Evolutionary conservation across 1,284 basidiomycete species (phyloP), one percentile per base, ranked within the genome.

Genomic region (Kwoniella shivajii): DNA sequence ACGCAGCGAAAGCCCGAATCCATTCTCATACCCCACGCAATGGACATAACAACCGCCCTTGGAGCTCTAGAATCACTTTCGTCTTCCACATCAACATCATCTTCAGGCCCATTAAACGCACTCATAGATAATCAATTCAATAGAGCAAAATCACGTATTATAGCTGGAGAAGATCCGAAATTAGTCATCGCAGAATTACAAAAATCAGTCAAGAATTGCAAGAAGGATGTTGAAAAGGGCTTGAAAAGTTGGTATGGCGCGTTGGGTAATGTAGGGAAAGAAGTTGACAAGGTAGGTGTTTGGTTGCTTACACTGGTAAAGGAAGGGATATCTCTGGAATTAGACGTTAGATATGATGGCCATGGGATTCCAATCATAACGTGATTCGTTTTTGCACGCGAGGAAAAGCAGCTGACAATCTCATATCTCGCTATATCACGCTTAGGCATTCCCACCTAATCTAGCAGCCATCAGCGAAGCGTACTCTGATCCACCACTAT

Each of bases 171-270:
- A 27, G 80, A 82, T 30, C 80, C 84, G 3, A 81, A 84, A 52
- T 82, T 82, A 6, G 82, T 84, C 34, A 80, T 88, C 22, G 76
- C 60, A 16, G 74, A 82, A 10, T 76, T 92, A 22, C 79, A 83
- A 22, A 84, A 84, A 69, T 80, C 81, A 2, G 80, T 90, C 2
- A 87, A 89, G 39, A 74, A 80, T 2, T 84, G 80, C 71, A 92
- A 89, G 84, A 91, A 87, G 75, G 89, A 91, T 55, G 81, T 92
- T 0, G 90, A 92, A 61, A 89, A 92, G 45, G 83, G 86, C 1
- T 86, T 93, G 80, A 95, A 93, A 76, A 90, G 91, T 65, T 83
- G 92, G 50, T 90, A 93, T 69, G 84, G 82, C 24, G 85, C 86
- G 1, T 78, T 94, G 6, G 84, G 85, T 18, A 85, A 84, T 63